Evolutionary conservation across 345 rosid genomes (phyloP).

Genomic region (rapeseed (Brassica napus)): Da-Ae NC_063445.1:7036501-7037000

Average conservation of each 20-base stretch:
- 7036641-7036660: constrained; percentile 43
- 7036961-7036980: constrained; percentile 56
- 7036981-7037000: constrained; percentile 47
- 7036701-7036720: constrained; percentile 35
- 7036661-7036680: constrained; percentile 46
- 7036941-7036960: constrained; percentile 56
- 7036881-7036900: constrained; percentile 51
- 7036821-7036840: not conserved
- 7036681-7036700: constrained; percentile 58
- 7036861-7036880: constrained; percentile 73
- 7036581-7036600: not conserved
- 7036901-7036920: not conserved
- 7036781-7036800: constrained; percentile 56
- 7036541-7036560: constrained; percentile 30
- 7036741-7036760: constrained; percentile 50
- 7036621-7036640: constrained; percentile 41
- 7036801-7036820: not conserved
- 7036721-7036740: not conserved
- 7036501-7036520: constrained; percentile 28
- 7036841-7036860: constrained; percentile 45
- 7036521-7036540: constrained; percentile 42
- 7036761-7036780: constrained; percentile 52
- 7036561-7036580: not conserved
- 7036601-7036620: constrained; percentile 38
- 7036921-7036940: constrained; percentile 40